Evolutionary conservation across 23 red algal species (phyloP).

Genomic region (Pyropia yezoensis): DNA sequence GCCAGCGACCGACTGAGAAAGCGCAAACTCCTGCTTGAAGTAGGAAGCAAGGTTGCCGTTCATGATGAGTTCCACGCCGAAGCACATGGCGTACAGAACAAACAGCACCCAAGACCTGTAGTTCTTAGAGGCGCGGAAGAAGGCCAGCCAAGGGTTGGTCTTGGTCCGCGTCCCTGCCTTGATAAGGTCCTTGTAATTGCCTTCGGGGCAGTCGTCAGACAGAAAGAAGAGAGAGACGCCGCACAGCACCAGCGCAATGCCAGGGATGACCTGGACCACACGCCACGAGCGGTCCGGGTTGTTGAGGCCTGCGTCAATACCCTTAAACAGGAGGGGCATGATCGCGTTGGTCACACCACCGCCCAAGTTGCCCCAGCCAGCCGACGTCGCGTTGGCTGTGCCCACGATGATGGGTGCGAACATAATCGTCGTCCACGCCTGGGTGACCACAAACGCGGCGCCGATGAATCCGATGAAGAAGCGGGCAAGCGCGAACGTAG

Average conservation of each 20-base stretch:
- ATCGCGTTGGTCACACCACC: conserved; percentile 87
- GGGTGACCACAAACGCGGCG: conserved; percentile 88
- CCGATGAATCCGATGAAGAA: conserved; percentile 97
- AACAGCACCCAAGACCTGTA: conserved; percentile 70
- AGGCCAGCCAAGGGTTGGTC: conserved; percentile 51
- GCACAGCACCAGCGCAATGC: conserved; percentile 10
- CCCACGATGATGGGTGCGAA: conserved; percentile 78
- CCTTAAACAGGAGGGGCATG: conserved; percentile 75
- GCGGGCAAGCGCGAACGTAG: conserved; percentile 50
- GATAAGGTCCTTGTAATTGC: conserved; percentile 55
- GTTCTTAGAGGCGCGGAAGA: conserved; percentile 47
- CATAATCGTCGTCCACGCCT: conserved; percentile 84
- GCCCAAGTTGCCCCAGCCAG: conserved; percentile 91
- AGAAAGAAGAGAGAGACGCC: conserved; percentile 68
- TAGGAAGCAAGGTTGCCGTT: conserved; percentile 71
- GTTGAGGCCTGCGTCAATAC: conserved; percentile 22
- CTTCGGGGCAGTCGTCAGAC: conserved; percentile 82
- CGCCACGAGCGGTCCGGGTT: conserved; percentile 61
- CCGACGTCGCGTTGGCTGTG: conserved; percentile 78
- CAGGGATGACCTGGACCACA: conserved; percentile 67
- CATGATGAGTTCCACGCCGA: conserved; percentile 88
- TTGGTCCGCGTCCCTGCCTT: conserved; percentile 28
- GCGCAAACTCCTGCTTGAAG: conserved; percentile 27
- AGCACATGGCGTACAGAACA: conserved; percentile 66
- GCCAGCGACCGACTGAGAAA: conserved; percentile 48